Base-by-base conservation (phyloP, 257 asterid genomes). In the Mitragyna speciosa region DNA sequence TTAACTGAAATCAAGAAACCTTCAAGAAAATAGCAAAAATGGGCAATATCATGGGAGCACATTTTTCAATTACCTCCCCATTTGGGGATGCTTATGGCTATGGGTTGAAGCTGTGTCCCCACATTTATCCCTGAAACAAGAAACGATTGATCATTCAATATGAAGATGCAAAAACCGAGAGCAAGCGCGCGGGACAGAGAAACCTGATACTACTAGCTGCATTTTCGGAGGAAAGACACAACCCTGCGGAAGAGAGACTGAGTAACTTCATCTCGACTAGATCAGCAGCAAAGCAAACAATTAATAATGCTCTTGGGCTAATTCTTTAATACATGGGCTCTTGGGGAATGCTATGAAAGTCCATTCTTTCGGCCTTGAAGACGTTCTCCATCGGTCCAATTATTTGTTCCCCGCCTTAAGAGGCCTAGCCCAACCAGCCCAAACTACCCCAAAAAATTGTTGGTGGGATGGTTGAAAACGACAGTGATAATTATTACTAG, bases 81-180 rank as follows among this genome's bases (percentile, higher is more conserved):
- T n/a, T 48, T 20, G 70, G 67, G 48, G 61, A 70, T 8, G 36
- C 51, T 41, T 33, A 41, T 12, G 58, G 28, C 30, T 56, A 33
- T 52, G 70, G 75, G 33, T 8, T 77, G 81, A 26, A 81, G 68
- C 73, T 77, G 85, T 63, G 68, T 20, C 47, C 85, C 87, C 31
- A 43, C 49, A 51, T 81, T 81, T 36, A 74, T 75, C 12, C 73
- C 85, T 84, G 76, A 41, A 81, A 70, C 56, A 56, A 30, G 64
- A 16, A 51, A 9, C 43, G 63, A 41, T 28, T 19, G 6, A 9
- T 30, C 1, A 67, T 17, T n/a, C 19, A 49, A 5, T 9, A 24
- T 10, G 33, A 31, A 51, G 30, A 78, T 52, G 16, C 47, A 20
- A 14, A 36, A 24, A 26, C 12, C 2, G 14, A 22, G 12, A 10